These are phyloP conservation scores for Cichorium intybus DNA, from an alignment of 140 eudicot species.

Conservation along the genomic window DNA sequence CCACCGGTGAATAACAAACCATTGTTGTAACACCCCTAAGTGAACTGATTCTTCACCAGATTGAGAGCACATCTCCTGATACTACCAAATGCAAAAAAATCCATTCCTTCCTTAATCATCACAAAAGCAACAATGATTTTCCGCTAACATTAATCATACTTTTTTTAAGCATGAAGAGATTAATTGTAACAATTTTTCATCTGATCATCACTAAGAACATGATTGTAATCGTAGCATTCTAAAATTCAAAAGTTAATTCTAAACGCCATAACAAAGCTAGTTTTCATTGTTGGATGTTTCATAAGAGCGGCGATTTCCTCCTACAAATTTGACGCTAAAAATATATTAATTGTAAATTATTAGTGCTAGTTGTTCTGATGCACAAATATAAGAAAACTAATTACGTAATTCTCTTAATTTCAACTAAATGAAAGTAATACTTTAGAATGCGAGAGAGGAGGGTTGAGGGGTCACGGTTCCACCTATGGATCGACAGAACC, in stretches of 20 bases:
- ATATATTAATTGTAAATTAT: background rate
- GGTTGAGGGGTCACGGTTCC: too few relatives aligned
- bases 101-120: background rate
- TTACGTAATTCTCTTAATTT: background rate
- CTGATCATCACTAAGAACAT: background rate
- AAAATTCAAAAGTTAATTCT: background rate
- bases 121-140: background rate
- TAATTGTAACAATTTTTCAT: background rate
- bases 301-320: background rate
- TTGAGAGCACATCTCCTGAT: slow-evolving; percentile 83
- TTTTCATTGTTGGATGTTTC: background rate
- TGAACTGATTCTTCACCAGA: slow-evolving; percentile 54
- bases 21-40: slow-evolving; percentile 81
- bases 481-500: too few relatives aligned
- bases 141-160: background rate
- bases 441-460: too few relatives aligned
- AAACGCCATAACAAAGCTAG: background rate
- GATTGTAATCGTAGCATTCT: background rate
- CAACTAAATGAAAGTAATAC: background rate
- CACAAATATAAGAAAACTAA: background rate
- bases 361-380: background rate
- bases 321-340: background rate
- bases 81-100: background rate
- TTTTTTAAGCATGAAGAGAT: too few relatives aligned
- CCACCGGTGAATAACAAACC: slow-evolving; percentile 97